phyloP scores from a whole-genome alignment of 768 basidiomycete genomes.

The Boletus rufocinnamomeus region DNA sequence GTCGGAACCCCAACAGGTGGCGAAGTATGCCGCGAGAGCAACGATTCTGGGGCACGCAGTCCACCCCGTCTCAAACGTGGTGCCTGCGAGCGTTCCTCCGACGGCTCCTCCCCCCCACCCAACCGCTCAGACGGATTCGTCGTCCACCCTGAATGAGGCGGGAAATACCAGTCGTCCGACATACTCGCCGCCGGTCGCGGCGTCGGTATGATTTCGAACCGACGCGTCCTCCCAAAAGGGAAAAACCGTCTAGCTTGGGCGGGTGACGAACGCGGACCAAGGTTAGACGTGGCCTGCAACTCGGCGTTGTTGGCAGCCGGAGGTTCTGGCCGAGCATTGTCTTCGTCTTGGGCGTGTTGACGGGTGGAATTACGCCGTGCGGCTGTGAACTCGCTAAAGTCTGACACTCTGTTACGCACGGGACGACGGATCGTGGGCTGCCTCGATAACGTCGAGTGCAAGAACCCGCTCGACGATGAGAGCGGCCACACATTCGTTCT shows the following conservation, averaged over 20 bases:
- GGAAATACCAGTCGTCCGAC: slow-evolving; percentile 38
- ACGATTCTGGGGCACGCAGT: slow-evolving; percentile 61
- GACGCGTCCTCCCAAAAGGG: slow-evolving; percentile 50
- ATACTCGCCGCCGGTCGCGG: slow-evolving; percentile 31
- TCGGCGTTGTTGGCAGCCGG: slow-evolving; percentile 1
- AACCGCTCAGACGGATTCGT: slow-evolving; percentile 19
- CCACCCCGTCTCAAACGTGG: slow-evolving; percentile 71
- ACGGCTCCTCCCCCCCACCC: slow-evolving; percentile 32
- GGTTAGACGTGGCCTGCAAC: slow-evolving; percentile 1
- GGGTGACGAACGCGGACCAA: slow-evolving; percentile 18
- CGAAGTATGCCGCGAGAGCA: slow-evolving; percentile 51
- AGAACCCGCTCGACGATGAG: slow-evolving; percentile 26
- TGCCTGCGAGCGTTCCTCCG: slow-evolving; percentile 38
- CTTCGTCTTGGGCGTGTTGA: slow-evolving; percentile 34
- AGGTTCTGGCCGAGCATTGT: slow-evolving; percentile 16
- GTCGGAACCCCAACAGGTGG: slow-evolving; percentile 30
- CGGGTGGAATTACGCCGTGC: slow-evolving; percentile 58
- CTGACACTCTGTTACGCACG: slow-evolving; percentile 52
- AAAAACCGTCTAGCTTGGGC: slow-evolving; percentile 54
- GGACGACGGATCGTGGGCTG: slow-evolving; percentile 65
- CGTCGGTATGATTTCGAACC: slow-evolving; percentile 41
- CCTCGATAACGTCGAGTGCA: slow-evolving; percentile 45
- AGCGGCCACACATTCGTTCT: slow-evolving; percentile 26
- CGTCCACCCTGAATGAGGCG: slow-evolving; percentile 28
- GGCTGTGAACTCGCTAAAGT: slow-evolving; percentile 73